These are phyloP conservation scores for Craspedostauros australis DNA, from an alignment of 108 stramenopile species.

Conservation along the genomic window DNA sequence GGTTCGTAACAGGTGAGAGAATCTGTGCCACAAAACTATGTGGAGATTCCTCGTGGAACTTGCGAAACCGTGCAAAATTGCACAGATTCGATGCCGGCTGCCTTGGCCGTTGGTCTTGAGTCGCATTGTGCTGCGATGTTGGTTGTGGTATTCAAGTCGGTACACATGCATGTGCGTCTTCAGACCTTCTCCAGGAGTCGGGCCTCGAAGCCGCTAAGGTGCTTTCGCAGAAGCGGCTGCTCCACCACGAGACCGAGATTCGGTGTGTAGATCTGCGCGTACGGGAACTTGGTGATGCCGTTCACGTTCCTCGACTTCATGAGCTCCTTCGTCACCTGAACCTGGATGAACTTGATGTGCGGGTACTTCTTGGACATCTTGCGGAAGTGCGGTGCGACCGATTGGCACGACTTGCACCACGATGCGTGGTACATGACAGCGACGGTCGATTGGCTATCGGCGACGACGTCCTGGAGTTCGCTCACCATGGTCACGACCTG, in stretches of 20 bases:
- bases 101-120: too few relatives aligned
- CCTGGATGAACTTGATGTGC: conserved; percentile 18
- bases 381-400: conserved; percentile 5
- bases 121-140: too few relatives aligned
- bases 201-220: conserved; percentile 3
- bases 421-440: conserved; percentile 14
- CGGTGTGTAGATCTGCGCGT: conserved; percentile 8
- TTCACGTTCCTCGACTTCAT: too few relatives aligned
- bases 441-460: neutral
- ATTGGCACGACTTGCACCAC: conserved; percentile 14
- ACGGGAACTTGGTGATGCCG: conserved; percentile 11
- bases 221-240: conserved; percentile 5
- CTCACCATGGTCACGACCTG: conserved; percentile 3
- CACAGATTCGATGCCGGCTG: too few relatives aligned
- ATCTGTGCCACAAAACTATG: too few relatives aligned
- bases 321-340: conserved; percentile 4
- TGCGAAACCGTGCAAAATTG: too few relatives aligned
- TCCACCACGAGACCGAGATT: conserved; percentile 3
- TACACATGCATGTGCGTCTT: too few relatives aligned
- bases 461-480: conserved; percentile 2
- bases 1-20: too few relatives aligned
- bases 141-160: too few relatives aligned
- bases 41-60: too few relatives aligned
- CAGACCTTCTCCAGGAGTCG: too few relatives aligned
- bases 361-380: conserved; percentile 5